These are phyloP conservation scores for Tricholoma saponaceum DNA, from an alignment of 768 basidiomycete species.

Conservation along the genomic window DNA sequence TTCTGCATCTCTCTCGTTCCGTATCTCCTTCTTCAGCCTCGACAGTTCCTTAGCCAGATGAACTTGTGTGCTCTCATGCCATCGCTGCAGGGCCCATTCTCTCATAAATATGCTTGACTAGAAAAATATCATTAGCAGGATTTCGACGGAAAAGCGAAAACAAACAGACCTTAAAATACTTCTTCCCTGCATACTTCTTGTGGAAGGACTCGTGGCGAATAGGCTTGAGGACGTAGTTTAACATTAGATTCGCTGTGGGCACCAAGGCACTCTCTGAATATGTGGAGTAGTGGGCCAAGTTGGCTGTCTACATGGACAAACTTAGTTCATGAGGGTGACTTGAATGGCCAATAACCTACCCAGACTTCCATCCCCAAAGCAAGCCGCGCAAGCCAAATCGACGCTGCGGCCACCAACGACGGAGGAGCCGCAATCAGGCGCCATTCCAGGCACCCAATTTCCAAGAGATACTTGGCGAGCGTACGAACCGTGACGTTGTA, in stretches of 20 bases:
- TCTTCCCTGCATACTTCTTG: conserved; percentile 87
- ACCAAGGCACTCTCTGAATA: conserved; percentile 79
- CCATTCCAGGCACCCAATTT: conserved; percentile 89
- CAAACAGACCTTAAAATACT: conserved; percentile 69
- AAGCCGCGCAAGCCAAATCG: conserved; percentile 85
- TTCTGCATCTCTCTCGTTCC: conserved; percentile 22
- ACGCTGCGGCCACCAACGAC: conserved; percentile 83
- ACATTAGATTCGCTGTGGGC: conserved; percentile 80
- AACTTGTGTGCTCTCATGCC: conserved; percentile 57
- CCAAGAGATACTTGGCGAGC: conserved; percentile 90
- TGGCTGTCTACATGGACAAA: conserved; percentile 55
- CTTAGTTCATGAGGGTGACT: conserved; percentile 4
- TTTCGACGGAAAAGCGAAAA: background rate
- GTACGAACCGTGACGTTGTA: conserved; percentile 92
- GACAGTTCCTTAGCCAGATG: conserved; percentile 52
- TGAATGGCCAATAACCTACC: conserved; percentile 49
- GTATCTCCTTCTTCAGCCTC: conserved; percentile 47
- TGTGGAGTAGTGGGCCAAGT: conserved; percentile 82
- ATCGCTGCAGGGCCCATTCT: conserved; percentile 73
- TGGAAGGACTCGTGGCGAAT: conserved; percentile 72
- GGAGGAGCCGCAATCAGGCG: conserved; percentile 77
- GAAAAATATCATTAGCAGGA: background rate
- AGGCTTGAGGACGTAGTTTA: conserved; percentile 80
- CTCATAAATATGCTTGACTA: conserved; percentile 77
- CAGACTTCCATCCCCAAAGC: conserved; percentile 82